phyloP scores from a whole-genome alignment of 116 monocot species.

The Iris pallida region DNA sequence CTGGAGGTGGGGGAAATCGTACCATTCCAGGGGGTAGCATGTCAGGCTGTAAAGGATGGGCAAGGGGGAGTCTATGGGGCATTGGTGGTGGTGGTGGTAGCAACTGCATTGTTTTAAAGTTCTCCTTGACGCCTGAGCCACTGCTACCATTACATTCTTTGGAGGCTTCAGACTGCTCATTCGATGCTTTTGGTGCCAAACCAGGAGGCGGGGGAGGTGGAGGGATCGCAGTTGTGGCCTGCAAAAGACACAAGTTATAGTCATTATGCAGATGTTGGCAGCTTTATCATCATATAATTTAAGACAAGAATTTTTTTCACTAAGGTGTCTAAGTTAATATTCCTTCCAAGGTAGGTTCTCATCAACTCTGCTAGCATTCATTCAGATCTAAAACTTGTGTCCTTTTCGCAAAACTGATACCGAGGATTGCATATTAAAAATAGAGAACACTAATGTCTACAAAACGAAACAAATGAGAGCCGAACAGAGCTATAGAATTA shows the following conservation, averaged over 20 bases:
- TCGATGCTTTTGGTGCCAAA: slow-evolving; percentile 37
- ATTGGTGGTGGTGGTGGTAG: slow-evolving; percentile 49
- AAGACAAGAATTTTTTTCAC: too few relatives aligned
- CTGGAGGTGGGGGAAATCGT: slow-evolving; percentile 61
- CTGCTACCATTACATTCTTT: slow-evolving; percentile 19
- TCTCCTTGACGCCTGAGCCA: slow-evolving; percentile 23
- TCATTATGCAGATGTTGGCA: slow-evolving; percentile 2
- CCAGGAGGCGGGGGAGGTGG: slow-evolving; percentile 85
- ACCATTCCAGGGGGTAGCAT: slow-evolving; percentile 55
- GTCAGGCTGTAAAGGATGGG: slow-evolving; percentile 50
- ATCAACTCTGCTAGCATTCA: too few relatives aligned
- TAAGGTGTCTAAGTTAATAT: too few relatives aligned
- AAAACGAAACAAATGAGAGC: too few relatives aligned
- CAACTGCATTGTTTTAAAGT: slow-evolving; percentile 20
- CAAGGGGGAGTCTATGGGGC: slow-evolving; percentile 32
- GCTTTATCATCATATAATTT: background rate
- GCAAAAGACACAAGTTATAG: slow-evolving; percentile 14
- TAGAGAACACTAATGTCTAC: too few relatives aligned
- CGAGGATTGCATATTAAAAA: too few relatives aligned
- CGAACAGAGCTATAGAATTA: too few relatives aligned
- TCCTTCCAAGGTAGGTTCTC: too few relatives aligned
- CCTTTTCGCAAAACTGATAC: too few relatives aligned
- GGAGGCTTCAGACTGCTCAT: slow-evolving; percentile 22
- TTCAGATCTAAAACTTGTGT: too few relatives aligned
- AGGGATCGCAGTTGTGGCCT: slow-evolving; percentile 43